A percentile compares a stretch with the other conserved stretches of the same genome.
phyloP scores from a whole-genome alignment of 306 rosid species.

The Pterocarpus santalinus region DNA sequence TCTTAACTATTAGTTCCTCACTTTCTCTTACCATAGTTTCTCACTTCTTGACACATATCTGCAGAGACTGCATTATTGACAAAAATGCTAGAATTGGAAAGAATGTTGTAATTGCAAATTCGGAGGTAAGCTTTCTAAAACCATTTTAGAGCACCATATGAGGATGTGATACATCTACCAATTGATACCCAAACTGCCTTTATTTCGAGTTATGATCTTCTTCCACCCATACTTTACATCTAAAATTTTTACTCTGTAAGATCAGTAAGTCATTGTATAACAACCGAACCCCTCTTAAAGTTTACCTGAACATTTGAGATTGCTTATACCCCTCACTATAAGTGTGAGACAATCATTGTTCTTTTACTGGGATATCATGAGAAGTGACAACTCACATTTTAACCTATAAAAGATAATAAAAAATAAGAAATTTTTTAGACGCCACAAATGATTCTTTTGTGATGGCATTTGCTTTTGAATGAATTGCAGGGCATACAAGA shows the following conservation, averaged over 20 bases:
- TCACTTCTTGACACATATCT: slow-evolving; percentile 40
- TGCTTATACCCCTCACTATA: neutral
- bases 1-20: slow-evolving; percentile 24
- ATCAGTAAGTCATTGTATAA: slow-evolving; percentile 11
- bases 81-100: slow-evolving; percentile 92
- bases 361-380: neutral
- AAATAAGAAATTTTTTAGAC: neutral
- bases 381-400: neutral
- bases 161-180: neutral
- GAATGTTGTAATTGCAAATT: slow-evolving; percentile 77
- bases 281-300: neutral
- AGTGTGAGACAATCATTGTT: neutral
- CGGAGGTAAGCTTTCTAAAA: slow-evolving; percentile 64
- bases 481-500: slow-evolving; percentile 86
- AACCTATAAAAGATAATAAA: neutral
- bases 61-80: slow-evolving; percentile 93
- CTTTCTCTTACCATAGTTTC: slow-evolving; percentile 34
- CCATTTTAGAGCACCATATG: neutral
- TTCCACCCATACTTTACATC: neutral
- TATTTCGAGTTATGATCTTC: neutral
- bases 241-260: neutral
- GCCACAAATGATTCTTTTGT: slow-evolving; percentile 11
- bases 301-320: neutral
- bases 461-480: slow-evolving; percentile 35
- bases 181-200: neutral